phyloP scores from a whole-genome alignment of 2,329 filamentous ascomycete genomes.

The Aspergillus costaricaensis region DNA sequence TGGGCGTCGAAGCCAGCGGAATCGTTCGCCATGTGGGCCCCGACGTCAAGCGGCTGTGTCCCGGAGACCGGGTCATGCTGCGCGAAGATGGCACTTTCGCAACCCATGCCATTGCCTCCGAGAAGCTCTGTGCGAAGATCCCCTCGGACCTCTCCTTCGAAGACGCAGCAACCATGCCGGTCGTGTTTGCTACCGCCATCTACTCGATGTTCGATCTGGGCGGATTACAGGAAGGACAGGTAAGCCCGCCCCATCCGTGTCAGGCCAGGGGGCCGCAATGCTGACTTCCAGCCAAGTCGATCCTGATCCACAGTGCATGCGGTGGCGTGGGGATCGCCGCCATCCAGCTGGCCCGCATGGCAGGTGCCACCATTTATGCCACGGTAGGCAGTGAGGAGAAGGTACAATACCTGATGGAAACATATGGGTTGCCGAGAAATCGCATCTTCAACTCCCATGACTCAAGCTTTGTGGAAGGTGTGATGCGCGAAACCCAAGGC shows the following conservation, averaged over 20 bases:
- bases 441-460: constrained; percentile 27
- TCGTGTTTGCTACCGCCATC: constrained; percentile 10
- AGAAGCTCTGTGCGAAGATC: constrained; percentile 9
- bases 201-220: constrained; percentile 13
- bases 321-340: constrained; percentile 11
- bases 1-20: constrained; percentile 28
- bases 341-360: constrained; percentile 10
- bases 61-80: constrained; percentile 29
- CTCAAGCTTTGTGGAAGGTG: constrained; percentile 15
- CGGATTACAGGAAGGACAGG: constrained; percentile 8
- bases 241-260: background rate
- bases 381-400: constrained; percentile 25
- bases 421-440: constrained; percentile 16
- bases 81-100: constrained; percentile 1
- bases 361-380: constrained; percentile 13
- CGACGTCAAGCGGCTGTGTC: constrained; percentile 16
- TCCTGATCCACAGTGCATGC: constrained; percentile 15
- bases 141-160: constrained; percentile 4
- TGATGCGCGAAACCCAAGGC: constrained; percentile 21
- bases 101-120: background rate
- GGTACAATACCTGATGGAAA: constrained; percentile 11
- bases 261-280: no score
- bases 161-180: constrained; percentile 10
- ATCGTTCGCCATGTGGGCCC: constrained; percentile 24
- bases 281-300: background rate